Conservation (phyloP, 371 early-diverging fungal species). For the Coemansia sp. region DNA sequence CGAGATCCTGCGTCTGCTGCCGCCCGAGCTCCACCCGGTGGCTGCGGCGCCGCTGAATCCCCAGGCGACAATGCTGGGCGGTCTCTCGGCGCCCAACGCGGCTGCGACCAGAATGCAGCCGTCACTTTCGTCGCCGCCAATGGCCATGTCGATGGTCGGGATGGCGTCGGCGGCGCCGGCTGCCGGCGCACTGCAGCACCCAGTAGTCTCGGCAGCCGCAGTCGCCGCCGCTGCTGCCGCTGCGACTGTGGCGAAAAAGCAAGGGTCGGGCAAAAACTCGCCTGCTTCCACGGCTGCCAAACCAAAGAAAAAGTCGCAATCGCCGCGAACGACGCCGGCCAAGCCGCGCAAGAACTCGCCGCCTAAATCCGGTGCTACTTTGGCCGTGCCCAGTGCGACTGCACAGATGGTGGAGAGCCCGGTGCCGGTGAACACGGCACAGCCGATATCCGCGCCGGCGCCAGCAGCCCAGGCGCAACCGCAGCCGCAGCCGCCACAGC, state of each 20-base stretch:
- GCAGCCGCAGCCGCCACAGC: neutral
- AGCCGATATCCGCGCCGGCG: neutral
- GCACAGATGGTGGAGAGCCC: neutral
- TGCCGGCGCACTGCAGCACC: conserved; percentile 12
- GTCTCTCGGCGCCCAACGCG: neutral
- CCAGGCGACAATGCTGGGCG: neutral
- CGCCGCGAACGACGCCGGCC: conserved; percentile 28
- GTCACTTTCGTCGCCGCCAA: neutral
- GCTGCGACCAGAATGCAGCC: neutral
- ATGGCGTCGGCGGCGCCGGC: neutral
- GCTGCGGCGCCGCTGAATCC: neutral
- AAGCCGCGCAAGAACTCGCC: conserved; percentile 40
- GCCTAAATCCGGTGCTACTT: conserved; percentile 1
- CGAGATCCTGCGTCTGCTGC: conserved; percentile 8
- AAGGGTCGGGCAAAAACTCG: conserved; percentile 30
- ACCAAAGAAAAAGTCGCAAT: conserved; percentile 48
- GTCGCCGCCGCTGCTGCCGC: neutral
- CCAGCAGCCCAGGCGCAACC: neutral
- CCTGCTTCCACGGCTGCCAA: conserved; percentile 36
- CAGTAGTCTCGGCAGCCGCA: neutral
- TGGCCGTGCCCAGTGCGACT: neutral
- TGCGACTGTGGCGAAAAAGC: conserved; percentile 16
- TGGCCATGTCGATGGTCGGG: conserved; percentile 1
- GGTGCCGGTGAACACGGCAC: neutral
- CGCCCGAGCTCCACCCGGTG: conserved; percentile 2